Percentiles rank a stretch among this genome's conserved stretches.
phyloP scores from a whole-genome alignment of 129 eudicot species.

The Helianthus annuus region DNA sequence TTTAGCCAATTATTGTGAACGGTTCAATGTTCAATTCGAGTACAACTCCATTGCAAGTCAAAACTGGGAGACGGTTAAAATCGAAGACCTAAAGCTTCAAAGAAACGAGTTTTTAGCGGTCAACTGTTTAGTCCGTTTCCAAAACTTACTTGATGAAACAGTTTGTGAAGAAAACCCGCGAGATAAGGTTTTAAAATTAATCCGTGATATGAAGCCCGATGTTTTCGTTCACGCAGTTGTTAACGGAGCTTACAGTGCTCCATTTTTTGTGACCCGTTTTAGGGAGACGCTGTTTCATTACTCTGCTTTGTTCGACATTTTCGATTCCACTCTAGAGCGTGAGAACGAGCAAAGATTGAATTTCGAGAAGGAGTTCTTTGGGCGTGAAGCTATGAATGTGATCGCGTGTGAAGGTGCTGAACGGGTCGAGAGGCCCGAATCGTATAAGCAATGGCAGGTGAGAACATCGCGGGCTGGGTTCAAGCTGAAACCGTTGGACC shows the following conservation, averaged over 20 bases:
- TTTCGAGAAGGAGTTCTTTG: conserved; percentile 51
- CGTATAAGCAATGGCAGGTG: conserved; percentile 59
- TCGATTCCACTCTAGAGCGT: conserved; percentile 49
- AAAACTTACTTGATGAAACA: conserved; percentile 46
- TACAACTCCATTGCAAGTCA: conserved; percentile 49
- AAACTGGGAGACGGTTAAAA: conserved; percentile 52
- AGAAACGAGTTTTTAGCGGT: conserved; percentile 53
- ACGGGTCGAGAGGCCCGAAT: conserved; percentile 57
- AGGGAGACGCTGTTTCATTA: conserved; percentile 59
- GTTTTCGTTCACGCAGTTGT: conserved; percentile 44
- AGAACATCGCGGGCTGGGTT: conserved; percentile 51
- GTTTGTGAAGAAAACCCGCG: conserved; percentile 43
- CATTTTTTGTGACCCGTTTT: conserved; percentile 59
- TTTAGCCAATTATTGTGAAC: conserved; percentile 44
- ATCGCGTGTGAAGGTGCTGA: conserved; percentile 57
- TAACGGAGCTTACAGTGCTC: conserved; percentile 49
- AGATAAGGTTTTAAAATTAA: conserved; percentile 47
- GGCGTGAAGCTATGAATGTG: conserved; percentile 53
- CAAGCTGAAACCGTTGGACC: conserved; percentile 34
- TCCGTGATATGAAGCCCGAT: conserved; percentile 50
- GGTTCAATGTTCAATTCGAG: conserved; percentile 54
- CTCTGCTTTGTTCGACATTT: conserved; percentile 57
- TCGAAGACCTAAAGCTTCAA: conserved; percentile 54
- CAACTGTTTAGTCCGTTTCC: conserved; percentile 45
- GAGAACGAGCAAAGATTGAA: conserved; percentile 43